A percentile compares a stretch with the other conserved stretches of the same genome.
Evolutionary conservation across 2,329 filamentous ascomycete genomes (phyloP).

Genomic region (Ceratocystis eucalypticola): DNA sequence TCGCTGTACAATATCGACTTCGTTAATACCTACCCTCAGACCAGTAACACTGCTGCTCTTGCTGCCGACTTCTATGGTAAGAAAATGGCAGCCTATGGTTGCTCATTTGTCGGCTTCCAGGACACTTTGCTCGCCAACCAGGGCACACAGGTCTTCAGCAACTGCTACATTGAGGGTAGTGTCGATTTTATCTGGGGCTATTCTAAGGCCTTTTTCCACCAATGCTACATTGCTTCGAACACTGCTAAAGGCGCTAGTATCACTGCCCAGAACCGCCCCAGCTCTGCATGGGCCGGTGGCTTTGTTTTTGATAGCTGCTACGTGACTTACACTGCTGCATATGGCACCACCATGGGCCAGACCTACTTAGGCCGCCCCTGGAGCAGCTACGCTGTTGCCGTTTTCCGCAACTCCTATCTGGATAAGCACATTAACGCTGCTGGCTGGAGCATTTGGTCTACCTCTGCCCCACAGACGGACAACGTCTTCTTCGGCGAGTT

Average conservation of each 20-base stretch:
- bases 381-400: constrained; percentile 34
- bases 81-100: constrained; percentile 28
- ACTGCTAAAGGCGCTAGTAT: constrained; percentile 25
- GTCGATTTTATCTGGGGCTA: constrained; percentile 31
- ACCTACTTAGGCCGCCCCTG: constrained; percentile 39
- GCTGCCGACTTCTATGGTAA: constrained; percentile 25
- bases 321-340: constrained; percentile 14
- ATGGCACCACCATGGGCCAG: constrained; percentile 23
- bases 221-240: constrained; percentile 29
- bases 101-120: constrained; percentile 34
- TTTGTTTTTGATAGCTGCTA: constrained; percentile 26
- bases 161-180: constrained; percentile 33
- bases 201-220: constrained; percentile 27
- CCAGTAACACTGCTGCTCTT: constrained; percentile 36
- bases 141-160: constrained; percentile 36
- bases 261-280: constrained; percentile 26
- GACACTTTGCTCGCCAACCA: constrained; percentile 36
- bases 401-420: constrained; percentile 38
- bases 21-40: constrained; percentile 33
- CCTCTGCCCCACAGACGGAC: constrained; percentile 34
- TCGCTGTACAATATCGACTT: constrained; percentile 52
- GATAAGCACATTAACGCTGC: constrained; percentile 42
- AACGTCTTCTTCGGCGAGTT: constrained; percentile 46
- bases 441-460: constrained; percentile 46
- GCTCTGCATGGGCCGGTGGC: constrained; percentile 24